A percentile compares a stretch with the other conserved stretches of the same genome.
Conservation (phyloP, 768 basidiomycete genomes). For the Punctularia strigosozonata region DNA sequence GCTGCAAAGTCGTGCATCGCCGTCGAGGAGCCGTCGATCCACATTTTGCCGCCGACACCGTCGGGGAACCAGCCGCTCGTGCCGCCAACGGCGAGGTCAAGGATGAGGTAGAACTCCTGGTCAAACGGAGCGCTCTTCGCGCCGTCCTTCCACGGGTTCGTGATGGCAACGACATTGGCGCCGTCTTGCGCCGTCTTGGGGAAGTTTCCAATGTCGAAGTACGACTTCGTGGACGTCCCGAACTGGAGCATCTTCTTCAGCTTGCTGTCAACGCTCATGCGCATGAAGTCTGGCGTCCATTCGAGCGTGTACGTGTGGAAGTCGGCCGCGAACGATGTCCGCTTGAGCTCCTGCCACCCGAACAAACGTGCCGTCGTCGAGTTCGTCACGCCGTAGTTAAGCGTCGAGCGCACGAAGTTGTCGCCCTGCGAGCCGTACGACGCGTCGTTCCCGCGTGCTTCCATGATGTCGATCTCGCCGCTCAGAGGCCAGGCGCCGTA, state of each 20-base stretch:
- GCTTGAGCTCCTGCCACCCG: slow-evolving; percentile 33
- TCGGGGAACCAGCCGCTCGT: slow-evolving; percentile 64
- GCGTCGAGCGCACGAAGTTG: slow-evolving; percentile 39
- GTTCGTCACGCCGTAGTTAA: slow-evolving; percentile 58
- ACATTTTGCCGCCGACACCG: slow-evolving; percentile 49
- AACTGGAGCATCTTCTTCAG: slow-evolving; percentile 42
- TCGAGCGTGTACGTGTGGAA: slow-evolving; percentile 49
- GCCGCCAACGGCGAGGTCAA: slow-evolving; percentile 72
- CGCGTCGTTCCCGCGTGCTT: slow-evolving; percentile 37
- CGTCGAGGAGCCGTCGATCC: slow-evolving; percentile 50
- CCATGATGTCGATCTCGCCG: slow-evolving; percentile 51
- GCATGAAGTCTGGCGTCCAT: slow-evolving; percentile 47
- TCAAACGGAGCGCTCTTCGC: slow-evolving; percentile 46
- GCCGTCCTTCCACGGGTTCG: slow-evolving; percentile 39
- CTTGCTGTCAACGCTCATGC: slow-evolving; percentile 40
- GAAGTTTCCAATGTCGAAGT: slow-evolving; percentile 41
- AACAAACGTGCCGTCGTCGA: slow-evolving; percentile 27
- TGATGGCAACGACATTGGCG: slow-evolving; percentile 25
- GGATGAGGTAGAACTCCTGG: slow-evolving; percentile 68
- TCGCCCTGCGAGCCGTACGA: slow-evolving; percentile 29
- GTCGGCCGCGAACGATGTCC: slow-evolving; percentile 30
- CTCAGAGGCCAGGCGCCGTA: slow-evolving; percentile 43
- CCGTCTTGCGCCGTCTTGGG: slow-evolving; percentile 36
- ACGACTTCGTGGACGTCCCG: slow-evolving; percentile 29
- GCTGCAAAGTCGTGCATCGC: slow-evolving; percentile 64